These are phyloP conservation scores for Moesziomyces sp. DNA, from an alignment of 1,284 basidiomycete genomes.

Conservation along the genomic window DNA sequence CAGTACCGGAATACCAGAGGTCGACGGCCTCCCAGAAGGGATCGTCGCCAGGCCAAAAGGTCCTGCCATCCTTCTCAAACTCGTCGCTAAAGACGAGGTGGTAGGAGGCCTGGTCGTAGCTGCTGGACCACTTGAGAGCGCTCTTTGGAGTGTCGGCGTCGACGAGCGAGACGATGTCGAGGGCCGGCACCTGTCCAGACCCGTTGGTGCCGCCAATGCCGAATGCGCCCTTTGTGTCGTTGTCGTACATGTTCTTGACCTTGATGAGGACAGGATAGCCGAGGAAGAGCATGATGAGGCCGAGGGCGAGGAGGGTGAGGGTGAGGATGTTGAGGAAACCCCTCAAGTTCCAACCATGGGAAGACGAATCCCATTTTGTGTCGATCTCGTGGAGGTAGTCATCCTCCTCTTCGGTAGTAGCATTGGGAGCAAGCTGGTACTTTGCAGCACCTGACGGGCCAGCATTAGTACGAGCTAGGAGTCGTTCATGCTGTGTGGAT, in stretches of 20 bases:
- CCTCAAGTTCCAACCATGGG: slow-evolving; percentile 46
- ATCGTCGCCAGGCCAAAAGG: slow-evolving; percentile 69
- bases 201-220: slow-evolving; percentile 77
- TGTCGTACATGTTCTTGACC: slow-evolving; percentile 43
- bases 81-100: slow-evolving; percentile 80
- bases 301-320: slow-evolving; percentile 50
- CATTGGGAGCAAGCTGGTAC: slow-evolving; percentile 25
- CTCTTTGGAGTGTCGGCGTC: slow-evolving; percentile 54
- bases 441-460: slow-evolving; percentile 6
- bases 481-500: slow-evolving; percentile 21
- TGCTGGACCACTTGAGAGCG: slow-evolving; percentile 39
- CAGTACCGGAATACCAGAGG: slow-evolving; percentile 65
- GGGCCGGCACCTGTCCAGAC: slow-evolving; percentile 57
- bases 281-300: slow-evolving; percentile 61
- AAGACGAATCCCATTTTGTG: slow-evolving; percentile 49
- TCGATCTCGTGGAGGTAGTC: slow-evolving; percentile 59
- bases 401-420: slow-evolving; percentile 50
- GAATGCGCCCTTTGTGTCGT: slow-evolving; percentile 48
- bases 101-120: slow-evolving; percentile 45
- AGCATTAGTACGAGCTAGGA: slow-evolving; percentile 9
- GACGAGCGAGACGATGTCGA: slow-evolving; percentile 43
- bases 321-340: slow-evolving; percentile 61
- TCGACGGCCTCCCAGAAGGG: slow-evolving; percentile 66
- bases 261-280: slow-evolving; percentile 65
- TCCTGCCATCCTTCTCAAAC: slow-evolving; percentile 76